These are phyloP conservation scores for Erysiphe neolycopersici DNA, from an alignment of 2,329 filamentous ascomycete genomes.

Conservation along the genomic window DNA sequence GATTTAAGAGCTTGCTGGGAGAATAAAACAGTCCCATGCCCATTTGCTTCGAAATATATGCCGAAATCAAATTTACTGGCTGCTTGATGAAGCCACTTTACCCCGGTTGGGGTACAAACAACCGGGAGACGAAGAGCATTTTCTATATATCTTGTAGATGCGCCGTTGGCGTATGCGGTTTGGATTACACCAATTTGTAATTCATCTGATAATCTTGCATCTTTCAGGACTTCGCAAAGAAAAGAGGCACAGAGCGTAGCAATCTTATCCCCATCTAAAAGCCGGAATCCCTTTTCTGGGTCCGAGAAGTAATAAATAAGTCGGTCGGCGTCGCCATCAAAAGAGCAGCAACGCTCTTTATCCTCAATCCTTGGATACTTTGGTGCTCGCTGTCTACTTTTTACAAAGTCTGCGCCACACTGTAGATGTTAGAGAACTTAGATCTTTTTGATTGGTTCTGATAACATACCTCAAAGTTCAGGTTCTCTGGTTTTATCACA, in stretches of 20 bases:
- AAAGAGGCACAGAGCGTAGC: constrained; percentile 84
- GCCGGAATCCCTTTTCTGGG: constrained; percentile 56
- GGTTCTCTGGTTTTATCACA: constrained; percentile 61
- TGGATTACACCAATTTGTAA: constrained; percentile 86
- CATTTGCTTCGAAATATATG: constrained; percentile 97
- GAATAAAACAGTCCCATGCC: constrained; percentile 91
- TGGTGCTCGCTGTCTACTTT: constrained; percentile 82
- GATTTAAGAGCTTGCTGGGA: constrained; percentile 54
- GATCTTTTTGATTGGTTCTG: too few relatives aligned
- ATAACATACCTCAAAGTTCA: constrained; percentile 50
- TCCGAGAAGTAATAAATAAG: constrained; percentile 89
- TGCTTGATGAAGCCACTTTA: constrained; percentile 96
- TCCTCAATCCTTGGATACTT: constrained; percentile 51
- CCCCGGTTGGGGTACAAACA: constrained; percentile 79
- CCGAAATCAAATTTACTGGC: constrained; percentile 84
- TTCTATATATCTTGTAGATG: constrained; percentile 75
- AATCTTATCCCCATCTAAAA: constrained; percentile 91
- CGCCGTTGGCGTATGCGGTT: constrained; percentile 92
- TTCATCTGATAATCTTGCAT: constrained; percentile 51
- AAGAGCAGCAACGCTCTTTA: constrained; percentile 60
- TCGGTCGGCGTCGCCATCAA: constrained; percentile 88
- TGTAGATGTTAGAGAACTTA: constrained; percentile 15
- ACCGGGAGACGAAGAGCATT: constrained; percentile 72
- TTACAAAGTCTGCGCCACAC: constrained; percentile 92
- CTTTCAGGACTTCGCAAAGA: constrained; percentile 64